Conservation (phyloP, 768 basidiomycete species). For the Trametes coccinea region DNA sequence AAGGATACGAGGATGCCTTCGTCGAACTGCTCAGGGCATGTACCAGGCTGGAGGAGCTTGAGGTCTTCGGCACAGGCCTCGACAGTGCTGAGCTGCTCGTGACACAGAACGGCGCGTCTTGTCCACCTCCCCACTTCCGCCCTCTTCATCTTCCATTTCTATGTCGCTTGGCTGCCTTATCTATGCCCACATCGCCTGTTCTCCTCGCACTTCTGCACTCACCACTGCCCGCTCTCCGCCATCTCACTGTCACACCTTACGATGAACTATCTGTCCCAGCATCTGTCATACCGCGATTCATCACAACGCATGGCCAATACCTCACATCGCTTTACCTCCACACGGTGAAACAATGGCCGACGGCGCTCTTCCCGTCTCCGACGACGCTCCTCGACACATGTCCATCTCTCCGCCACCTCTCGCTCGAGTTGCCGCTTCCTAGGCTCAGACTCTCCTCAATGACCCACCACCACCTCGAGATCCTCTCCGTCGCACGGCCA, state of each 20-base stretch:
- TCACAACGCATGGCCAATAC: slow-evolving; percentile 54
- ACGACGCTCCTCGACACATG: slow-evolving; percentile 28
- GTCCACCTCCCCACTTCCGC: slow-evolving; percentile 32
- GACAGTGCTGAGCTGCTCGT: slow-evolving; percentile 53
- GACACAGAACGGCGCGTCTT: slow-evolving; percentile 15
- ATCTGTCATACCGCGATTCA: slow-evolving; percentile 59
- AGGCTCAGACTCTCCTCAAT: slow-evolving; percentile 36
- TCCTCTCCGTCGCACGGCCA: slow-evolving; percentile 78
- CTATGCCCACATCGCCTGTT: slow-evolving; percentile 66
- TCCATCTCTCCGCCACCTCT: slow-evolving; percentile 57
- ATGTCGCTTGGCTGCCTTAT: slow-evolving; percentile 59
- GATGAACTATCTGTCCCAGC: slow-evolving; percentile 62
- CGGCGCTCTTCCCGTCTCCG: slow-evolving; percentile 29
- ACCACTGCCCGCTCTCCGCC: slow-evolving; percentile 60
- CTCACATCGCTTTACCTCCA: slow-evolving; percentile 66
- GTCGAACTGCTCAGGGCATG: slow-evolving; percentile 58
- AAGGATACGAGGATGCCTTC: slow-evolving; percentile 51
- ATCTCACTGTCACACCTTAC: slow-evolving; percentile 73
- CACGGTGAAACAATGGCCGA: slow-evolving; percentile 57
- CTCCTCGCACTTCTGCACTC: slow-evolving; percentile 59
- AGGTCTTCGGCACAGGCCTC: slow-evolving; percentile 60
- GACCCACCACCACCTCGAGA: slow-evolving; percentile 47
- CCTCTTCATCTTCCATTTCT: slow-evolving; percentile 59
- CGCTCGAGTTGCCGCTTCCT: slow-evolving; percentile 71
- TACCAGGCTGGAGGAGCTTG: slow-evolving; percentile 59